Percentiles rank a stretch among this genome's conserved stretches.
phyloP scores from a whole-genome alignment of 192 early-diverging fungal genomes.

The Coemansia sp. region DNA sequence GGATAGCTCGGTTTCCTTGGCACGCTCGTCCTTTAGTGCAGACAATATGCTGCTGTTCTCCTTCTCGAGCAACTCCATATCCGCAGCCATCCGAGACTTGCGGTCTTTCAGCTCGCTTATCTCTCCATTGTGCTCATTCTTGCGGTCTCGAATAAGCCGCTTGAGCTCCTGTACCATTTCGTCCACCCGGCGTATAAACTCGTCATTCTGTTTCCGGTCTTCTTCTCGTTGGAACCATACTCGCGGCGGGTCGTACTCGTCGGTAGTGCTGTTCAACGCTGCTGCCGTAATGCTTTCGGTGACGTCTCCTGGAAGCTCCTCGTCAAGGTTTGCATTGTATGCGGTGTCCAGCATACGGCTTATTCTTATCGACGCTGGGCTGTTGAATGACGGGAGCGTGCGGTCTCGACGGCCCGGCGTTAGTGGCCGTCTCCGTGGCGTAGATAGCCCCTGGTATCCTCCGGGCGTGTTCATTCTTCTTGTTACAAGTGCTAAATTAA shows the following conservation, averaged over 20 bases:
- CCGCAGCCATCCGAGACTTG: conserved; percentile 28
- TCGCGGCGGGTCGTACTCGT: conserved; percentile 50
- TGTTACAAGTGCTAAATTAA: too few species aligned
- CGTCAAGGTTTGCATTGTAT: conserved; percentile 10
- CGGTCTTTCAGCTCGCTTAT: conserved; percentile 24
- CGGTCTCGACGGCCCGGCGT: conserved; percentile 50
- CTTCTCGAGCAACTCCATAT: conserved; percentile 41
- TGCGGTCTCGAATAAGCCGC: conserved; percentile 39
- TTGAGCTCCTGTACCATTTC: conserved; percentile 50
- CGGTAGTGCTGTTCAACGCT: conserved; percentile 21
- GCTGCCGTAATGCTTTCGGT: conserved; percentile 22
- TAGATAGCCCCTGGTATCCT: conserved; percentile 28
- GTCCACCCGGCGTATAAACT: conserved; percentile 42
- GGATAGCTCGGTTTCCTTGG: conserved; percentile 49
- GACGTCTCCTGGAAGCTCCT: conserved; percentile 31
- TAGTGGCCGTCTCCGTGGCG: conserved; percentile 43
- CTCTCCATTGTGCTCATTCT: conserved; percentile 21
- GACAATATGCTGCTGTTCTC: conserved; percentile 42
- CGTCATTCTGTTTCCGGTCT: conserved; percentile 39
- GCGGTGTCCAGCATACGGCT: conserved; percentile 38
- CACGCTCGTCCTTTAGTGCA: conserved; percentile 52
- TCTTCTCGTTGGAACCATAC: conserved; percentile 52
- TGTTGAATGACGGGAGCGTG: conserved; percentile 43
- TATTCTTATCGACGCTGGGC: conserved; percentile 36
- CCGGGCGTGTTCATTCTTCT: conserved; percentile 31